A percentile compares a stretch with the other conserved stretches of the same genome.
phyloP scores from a whole-genome alignment of 768 basidiomycete species.

The Russula compacta region DNA sequence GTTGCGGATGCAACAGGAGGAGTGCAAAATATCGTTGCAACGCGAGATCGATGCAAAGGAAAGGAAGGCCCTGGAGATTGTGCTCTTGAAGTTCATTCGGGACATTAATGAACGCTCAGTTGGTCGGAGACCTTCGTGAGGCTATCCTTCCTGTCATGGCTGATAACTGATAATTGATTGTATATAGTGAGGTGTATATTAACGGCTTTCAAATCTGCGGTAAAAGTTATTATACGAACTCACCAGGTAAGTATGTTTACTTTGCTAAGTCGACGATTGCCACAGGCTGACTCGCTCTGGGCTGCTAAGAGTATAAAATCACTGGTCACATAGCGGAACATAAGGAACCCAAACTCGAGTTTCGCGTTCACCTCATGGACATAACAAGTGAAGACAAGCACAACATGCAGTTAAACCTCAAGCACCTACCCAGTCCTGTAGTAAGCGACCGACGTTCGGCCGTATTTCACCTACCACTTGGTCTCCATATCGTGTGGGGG shows the following conservation, averaged over 20 bases:
- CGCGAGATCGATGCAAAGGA: background rate
- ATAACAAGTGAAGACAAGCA: slow-evolving; percentile 7
- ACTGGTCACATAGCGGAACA: background rate
- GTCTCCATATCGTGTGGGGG: background rate
- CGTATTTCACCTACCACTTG: slow-evolving; percentile 2
- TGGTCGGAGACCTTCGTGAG: background rate
- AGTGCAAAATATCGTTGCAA: background rate
- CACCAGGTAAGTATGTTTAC: background rate
- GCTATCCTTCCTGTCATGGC: background rate
- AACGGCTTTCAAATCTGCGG: background rate
- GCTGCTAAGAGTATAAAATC: background rate
- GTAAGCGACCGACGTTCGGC: background rate
- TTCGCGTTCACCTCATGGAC: background rate
- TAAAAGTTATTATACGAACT: background rate
- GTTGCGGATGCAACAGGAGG: slow-evolving; percentile 1
- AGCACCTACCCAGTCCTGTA: background rate
- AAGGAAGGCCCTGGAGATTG: background rate
- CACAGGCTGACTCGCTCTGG: background rate
- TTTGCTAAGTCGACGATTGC: background rate
- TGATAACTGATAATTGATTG: background rate
- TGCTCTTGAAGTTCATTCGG: background rate
- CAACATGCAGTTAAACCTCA: background rate
- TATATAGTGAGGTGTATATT: background rate
- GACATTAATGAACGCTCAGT: background rate
- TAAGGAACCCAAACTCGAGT: background rate